These are phyloP conservation scores for Termitomyces eurrhizus DNA, from an alignment of 768 basidiomycete genomes.

Conservation along the genomic window DNA sequence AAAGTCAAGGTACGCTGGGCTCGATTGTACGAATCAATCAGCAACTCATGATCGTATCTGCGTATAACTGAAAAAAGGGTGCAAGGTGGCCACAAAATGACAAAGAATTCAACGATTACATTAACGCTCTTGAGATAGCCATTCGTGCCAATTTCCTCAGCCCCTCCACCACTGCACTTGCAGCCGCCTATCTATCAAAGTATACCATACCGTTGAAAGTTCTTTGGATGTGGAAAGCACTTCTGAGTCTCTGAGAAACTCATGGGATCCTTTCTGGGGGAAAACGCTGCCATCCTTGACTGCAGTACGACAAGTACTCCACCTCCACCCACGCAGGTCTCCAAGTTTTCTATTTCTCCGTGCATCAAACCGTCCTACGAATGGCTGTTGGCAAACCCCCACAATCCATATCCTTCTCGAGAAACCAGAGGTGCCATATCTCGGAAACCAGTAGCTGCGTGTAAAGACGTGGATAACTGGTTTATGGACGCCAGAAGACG, in stretches of 20 bases:
- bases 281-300: background rate
- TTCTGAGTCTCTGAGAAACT: background rate
- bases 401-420: conserved; percentile 48
- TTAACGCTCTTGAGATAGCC: background rate
- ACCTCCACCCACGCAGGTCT: background rate
- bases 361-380: conserved; percentile 19
- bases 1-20: no score
- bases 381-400: conserved; percentile 44
- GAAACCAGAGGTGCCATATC: conserved; percentile 26
- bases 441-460: conserved; percentile 12
- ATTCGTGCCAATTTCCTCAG: background rate
- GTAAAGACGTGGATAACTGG: conserved; percentile 39
- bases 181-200: background rate
- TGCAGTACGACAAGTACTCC: background rate
- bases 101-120: no score
- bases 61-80: no score
- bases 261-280: background rate
- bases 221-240: background rate
- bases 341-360: background rate
- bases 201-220: background rate
- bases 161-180: background rate
- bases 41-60: no score
- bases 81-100: no score
- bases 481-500: conserved; percentile 45
- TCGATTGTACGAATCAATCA: no score